These are phyloP conservation scores for Colletotrichum godetiae DNA, from an alignment of 2,329 filamentous ascomycete genomes.

Conservation along the genomic window DNA sequence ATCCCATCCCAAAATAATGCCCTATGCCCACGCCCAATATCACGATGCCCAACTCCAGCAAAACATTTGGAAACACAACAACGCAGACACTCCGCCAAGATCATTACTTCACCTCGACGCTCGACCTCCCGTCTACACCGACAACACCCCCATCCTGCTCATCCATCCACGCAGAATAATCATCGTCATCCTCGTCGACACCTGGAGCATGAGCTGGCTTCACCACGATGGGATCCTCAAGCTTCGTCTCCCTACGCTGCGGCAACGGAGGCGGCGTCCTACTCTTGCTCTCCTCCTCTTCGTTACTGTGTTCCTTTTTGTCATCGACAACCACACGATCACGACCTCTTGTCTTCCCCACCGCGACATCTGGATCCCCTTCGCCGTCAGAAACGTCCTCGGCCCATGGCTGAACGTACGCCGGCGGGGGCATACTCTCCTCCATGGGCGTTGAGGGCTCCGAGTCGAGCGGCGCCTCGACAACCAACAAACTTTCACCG, in stretches of 20 bases:
- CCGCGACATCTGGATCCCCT: background rate
- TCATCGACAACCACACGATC: background rate
- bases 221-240: conserved; percentile 34
- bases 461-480: conserved; percentile 73
- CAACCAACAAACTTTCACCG: conserved; percentile 69
- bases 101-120: conserved; percentile 5
- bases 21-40: background rate
- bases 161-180: conserved; percentile 51
- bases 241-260: conserved; percentile 9
- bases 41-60: background rate
- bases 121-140: background rate
- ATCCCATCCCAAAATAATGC: background rate
- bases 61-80: background rate
- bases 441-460: conserved; percentile 63
- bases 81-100: background rate
- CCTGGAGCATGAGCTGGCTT: conserved; percentile 31
- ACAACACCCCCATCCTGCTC: conserved; percentile 34
- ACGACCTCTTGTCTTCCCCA: background rate
- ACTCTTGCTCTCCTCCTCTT: conserved; percentile 19
- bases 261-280: conserved; percentile 24
- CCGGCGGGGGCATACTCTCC: conserved; percentile 40
- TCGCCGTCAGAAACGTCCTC: conserved; percentile 23
- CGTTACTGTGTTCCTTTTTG: background rate
- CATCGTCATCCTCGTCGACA: conserved; percentile 44
- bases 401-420: conserved; percentile 29